Evolutionary conservation across 257 asterid genomes (phyloP), one percentile per base, ranked within the genome.

Genomic region (Apocynum venetum): DNA sequence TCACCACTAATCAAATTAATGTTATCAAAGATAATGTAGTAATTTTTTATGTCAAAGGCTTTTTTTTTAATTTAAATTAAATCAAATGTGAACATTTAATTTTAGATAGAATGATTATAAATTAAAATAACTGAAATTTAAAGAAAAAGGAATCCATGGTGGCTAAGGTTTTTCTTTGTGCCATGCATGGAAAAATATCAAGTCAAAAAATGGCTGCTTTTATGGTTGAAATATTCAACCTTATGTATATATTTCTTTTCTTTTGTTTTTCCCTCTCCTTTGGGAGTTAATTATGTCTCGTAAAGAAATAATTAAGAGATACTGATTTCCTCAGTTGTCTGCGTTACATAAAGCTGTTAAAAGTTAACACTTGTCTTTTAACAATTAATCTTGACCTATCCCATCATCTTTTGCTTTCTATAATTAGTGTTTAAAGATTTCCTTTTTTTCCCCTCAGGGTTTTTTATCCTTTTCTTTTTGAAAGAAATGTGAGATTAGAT

Each of bases 361-460:
- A 46, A 46, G 7, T 2, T 4, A 46, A 46, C 4, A 46, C 47
- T 2, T 6, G 47, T 44, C 47, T 44, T 44, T 44, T 6, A 3
- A 44, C 3, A 51, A 51, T 59, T 20, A 59, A 59, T 59, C 8
- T 59, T 56, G 61, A 19, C 31, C 0, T 0, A 61, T 55, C 20
- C 68, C 41, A 56, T 73, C 63, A 64, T 35, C 55, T 73, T 74
- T 56, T 36, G 53, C 55, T 55, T 47, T 73, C 67, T 73, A 55
- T 53, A 14, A 38, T 19, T 73, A 13, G 19, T 55, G 66, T 17
- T 11, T 56, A n/a, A 76, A 65, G 41, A 41, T 49, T 46, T 46
- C n/a, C 20, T 5, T 55, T 55, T n/a, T 8, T 52, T 8, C 10
- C 19, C 14, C 19, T 52, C 56, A 52, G 10, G 17, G 10, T 12